phyloP scores from a whole-genome alignment of 2,329 filamentous ascomycete species.

The Colletotrichum falcatum region DNA sequence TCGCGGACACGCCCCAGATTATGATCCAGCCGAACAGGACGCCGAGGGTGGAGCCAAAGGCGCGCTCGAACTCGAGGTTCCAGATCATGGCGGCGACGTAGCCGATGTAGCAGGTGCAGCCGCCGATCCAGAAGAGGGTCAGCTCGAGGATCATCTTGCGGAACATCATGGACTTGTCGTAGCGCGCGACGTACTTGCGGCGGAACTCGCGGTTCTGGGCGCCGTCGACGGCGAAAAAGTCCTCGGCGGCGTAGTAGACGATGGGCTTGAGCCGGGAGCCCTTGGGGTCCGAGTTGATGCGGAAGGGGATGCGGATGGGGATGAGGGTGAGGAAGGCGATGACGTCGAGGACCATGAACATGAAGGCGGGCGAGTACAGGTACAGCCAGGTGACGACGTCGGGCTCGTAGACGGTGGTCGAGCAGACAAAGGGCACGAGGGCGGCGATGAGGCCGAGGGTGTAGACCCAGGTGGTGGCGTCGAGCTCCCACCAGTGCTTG shows the following conservation, averaged over 20 bases:
- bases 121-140: slow-evolving; percentile 39
- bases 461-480: slow-evolving; percentile 38
- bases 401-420: slow-evolving; percentile 36
- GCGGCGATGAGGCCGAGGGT: slow-evolving; percentile 37
- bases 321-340: slow-evolving; percentile 37
- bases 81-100: slow-evolving; percentile 37
- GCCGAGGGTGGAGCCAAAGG: slow-evolving; percentile 31
- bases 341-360: slow-evolving; percentile 38
- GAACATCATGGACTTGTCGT: slow-evolving; percentile 40
- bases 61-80: slow-evolving; percentile 37
- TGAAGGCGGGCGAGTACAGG: slow-evolving; percentile 37
- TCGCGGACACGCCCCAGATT: slow-evolving; percentile 34
- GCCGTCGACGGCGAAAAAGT: slow-evolving; percentile 39
- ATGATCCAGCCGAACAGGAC: slow-evolving; percentile 39
- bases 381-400: slow-evolving; percentile 37
- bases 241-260: slow-evolving; percentile 38
- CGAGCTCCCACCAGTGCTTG: slow-evolving; percentile 36
- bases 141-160: slow-evolving; percentile 39
- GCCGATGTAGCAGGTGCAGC: slow-evolving; percentile 31
- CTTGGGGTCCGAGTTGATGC: slow-evolving; percentile 38
- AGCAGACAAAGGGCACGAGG: slow-evolving; percentile 34
- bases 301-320: slow-evolving; percentile 34
- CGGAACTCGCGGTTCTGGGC: slow-evolving; percentile 39
- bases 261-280: slow-evolving; percentile 37
- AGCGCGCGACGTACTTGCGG: slow-evolving; percentile 34